Base-by-base conservation (phyloP, 176 grass and related monocot species). In the Bolboschoenus planiculmis region DNA sequence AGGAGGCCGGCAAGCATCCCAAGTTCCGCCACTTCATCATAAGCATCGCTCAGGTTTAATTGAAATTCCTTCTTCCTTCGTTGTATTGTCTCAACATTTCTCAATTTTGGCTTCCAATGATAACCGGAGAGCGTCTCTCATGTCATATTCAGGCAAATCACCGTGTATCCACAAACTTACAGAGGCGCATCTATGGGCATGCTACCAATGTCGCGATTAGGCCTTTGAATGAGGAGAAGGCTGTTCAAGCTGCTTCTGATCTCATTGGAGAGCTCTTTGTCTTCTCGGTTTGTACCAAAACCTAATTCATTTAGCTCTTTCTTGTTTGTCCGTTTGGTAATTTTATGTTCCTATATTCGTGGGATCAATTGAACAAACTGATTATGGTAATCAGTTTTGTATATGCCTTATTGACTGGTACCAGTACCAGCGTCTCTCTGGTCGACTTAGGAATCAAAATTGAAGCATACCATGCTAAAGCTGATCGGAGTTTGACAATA, bases 201-300 rank as follows among this genome's bases (percentile, higher is more conserved):
- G 40, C 87, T 10, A 95, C 91, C 20, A 18, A 94, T 91, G 92
- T 91, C 15, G 96, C 70, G 83, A 91, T 99, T 73, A 88, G 83
- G 58, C 92, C 92, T 48, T 90, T 95, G 78, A 71, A 99, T 86
- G 92, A 95, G 84, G 87, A 95, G 79, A 99, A 93, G 54, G 96
- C 92, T 80, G 92, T 99, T 81, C 92, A 99, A 83, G 92, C 77
- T 87, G 92, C 96, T 64, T 74, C 92, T 56, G 92, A 99, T 87
- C 90, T 99, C 64, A 99, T 99, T 9, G 92, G 96, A 63, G 96
- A 99, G 85, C 81, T 73, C 73, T 99, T 99, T 53, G 91, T 99
- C 84, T 99, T 99, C 88, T 91, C 91, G 53, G 92, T 99, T 87
- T 56, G 63, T 83, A 84, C 59, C 73, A 31, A 59, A 82, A 23